A percentile compares a stretch with the other conserved stretches of the same genome.
phyloP scores from a whole-genome alignment of 2,329 filamentous ascomycete genomes.

The Calonectria pseudoreteaudii region DNA sequence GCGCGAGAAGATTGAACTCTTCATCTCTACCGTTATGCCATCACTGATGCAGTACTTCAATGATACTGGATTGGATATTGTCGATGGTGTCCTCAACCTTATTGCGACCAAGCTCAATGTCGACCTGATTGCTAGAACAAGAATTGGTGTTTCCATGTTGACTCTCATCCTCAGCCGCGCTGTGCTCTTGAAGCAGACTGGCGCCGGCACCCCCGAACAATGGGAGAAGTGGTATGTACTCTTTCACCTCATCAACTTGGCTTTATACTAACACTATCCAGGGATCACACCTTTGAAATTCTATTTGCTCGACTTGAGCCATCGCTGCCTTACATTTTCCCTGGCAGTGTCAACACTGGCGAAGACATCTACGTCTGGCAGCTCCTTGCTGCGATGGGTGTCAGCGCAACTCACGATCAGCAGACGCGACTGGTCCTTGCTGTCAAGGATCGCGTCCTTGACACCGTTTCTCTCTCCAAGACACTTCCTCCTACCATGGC shows the following conservation, averaged over 20 bases:
- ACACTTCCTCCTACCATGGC: conserved; percentile 89
- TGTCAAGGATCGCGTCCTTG: conserved; percentile 98
- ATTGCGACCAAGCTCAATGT: conserved; percentile 87
- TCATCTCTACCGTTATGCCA: conserved; percentile 88
- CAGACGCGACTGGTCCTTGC: conserved; percentile 94
- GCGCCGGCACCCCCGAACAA: conserved; percentile 75
- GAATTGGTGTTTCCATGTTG: conserved; percentile 88
- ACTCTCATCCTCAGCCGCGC: conserved; percentile 96
- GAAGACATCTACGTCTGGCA: conserved; percentile 99
- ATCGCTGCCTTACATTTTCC: conserved; percentile 87
- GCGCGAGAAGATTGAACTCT: conserved; percentile 93
- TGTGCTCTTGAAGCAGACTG: conserved; percentile 89
- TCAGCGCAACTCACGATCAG: conserved; percentile 92
- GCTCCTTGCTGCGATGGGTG: conserved; percentile 93
- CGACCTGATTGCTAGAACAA: conserved; percentile 84
- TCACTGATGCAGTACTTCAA: conserved; percentile 90
- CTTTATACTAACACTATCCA: conserved; percentile 52
- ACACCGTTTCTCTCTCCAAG: conserved; percentile 90
- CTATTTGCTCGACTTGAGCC: conserved; percentile 92
- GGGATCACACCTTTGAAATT: conserved; percentile 82
- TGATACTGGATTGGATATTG: conserved; percentile 90
- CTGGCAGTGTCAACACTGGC: conserved; percentile 86
- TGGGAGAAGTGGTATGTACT: conserved; percentile 81
- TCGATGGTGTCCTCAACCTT: conserved; percentile 88
- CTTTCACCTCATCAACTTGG: neutral